These are phyloP conservation scores for Tolypocladium pustulatum DNA, from an alignment of 2,329 filamentous ascomycete species.

Conservation along the genomic window DNA sequence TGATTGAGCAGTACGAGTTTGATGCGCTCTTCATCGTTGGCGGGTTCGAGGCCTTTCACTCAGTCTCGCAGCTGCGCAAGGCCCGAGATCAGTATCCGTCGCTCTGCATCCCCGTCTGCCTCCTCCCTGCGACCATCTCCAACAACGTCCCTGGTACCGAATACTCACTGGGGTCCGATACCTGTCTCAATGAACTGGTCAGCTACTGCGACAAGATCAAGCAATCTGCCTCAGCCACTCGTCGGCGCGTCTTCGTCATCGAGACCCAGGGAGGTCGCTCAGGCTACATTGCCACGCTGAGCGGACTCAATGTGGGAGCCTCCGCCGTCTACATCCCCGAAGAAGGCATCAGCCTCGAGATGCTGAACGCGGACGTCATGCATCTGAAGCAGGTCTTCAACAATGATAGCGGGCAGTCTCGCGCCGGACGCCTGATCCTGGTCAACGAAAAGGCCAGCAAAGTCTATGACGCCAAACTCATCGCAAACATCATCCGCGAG, in stretches of 20 bases:
- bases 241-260: slow-evolving; percentile 91
- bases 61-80: slow-evolving; percentile 76
- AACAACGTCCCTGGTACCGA: slow-evolving; percentile 98
- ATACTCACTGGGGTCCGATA: slow-evolving; percentile 93
- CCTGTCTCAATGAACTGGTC: slow-evolving; percentile 89
- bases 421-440: slow-evolving; percentile 89
- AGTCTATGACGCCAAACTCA: slow-evolving; percentile 85
- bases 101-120: slow-evolving; percentile 83
- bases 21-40: slow-evolving; percentile 88
- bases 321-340: slow-evolving; percentile 93
- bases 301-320: slow-evolving; percentile 84
- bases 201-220: slow-evolving; percentile 96
- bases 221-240: slow-evolving; percentile 88
- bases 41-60: slow-evolving; percentile 94
- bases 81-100: slow-evolving; percentile 68
- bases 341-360: slow-evolving; percentile 87
- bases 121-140: slow-evolving; percentile 92
- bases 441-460: slow-evolving; percentile 89
- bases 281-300: slow-evolving; percentile 86
- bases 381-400: slow-evolving; percentile 79
- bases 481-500: slow-evolving; percentile 90
- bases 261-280: slow-evolving; percentile 94
- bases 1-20: slow-evolving; percentile 79
- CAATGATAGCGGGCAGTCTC: slow-evolving; percentile 75
- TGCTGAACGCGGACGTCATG: slow-evolving; percentile 82